Evolutionary conservation across 495 filamentous ascomycete genomes (phyloP).

Genomic region (Daldinia bambusicola): DNA sequence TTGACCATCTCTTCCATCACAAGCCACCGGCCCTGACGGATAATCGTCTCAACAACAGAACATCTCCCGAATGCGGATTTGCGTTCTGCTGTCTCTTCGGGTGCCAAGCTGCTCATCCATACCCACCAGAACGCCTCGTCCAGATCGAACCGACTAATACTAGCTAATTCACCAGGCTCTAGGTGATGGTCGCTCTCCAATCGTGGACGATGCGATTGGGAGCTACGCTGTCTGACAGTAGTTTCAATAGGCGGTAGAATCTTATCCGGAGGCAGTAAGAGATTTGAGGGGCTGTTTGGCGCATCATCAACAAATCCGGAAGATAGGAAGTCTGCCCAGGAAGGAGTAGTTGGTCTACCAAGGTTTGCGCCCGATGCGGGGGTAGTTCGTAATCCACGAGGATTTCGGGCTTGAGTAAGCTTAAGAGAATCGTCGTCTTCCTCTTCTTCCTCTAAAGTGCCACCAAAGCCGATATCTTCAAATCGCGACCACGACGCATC

Average conservation of each 20-base stretch:
- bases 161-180: slow-evolving; percentile 93
- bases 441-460: slow-evolving; percentile 75
- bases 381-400: slow-evolving; percentile 64
- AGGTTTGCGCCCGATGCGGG: slow-evolving; percentile 70
- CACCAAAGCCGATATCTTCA: slow-evolving; percentile 92
- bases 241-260: slow-evolving; percentile 85
- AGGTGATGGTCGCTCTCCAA: slow-evolving; percentile 71
- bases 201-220: slow-evolving; percentile 82
- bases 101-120: slow-evolving; percentile 96
- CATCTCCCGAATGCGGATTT: slow-evolving; percentile 96
- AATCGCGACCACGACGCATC: slow-evolving; percentile 97
- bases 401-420: slow-evolving; percentile 46
- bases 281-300: slow-evolving; percentile 60
- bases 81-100: slow-evolving; percentile 82
- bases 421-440: slow-evolving; percentile 66
- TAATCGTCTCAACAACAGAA: slow-evolving; percentile 87
- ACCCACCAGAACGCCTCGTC: slow-evolving; percentile 99
- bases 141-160: slow-evolving; percentile 83
- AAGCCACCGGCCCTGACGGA: slow-evolving; percentile 85
- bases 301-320: slow-evolving; percentile 87
- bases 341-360: slow-evolving; percentile 91
- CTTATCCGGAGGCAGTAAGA: slow-evolving; percentile 91
- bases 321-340: slow-evolving; percentile 96
- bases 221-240: slow-evolving; percentile 77
- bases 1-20: slow-evolving; percentile 96